phyloP scores from a whole-genome alignment of 768 basidiomycete genomes.

The Pholiota microspora region DNA sequence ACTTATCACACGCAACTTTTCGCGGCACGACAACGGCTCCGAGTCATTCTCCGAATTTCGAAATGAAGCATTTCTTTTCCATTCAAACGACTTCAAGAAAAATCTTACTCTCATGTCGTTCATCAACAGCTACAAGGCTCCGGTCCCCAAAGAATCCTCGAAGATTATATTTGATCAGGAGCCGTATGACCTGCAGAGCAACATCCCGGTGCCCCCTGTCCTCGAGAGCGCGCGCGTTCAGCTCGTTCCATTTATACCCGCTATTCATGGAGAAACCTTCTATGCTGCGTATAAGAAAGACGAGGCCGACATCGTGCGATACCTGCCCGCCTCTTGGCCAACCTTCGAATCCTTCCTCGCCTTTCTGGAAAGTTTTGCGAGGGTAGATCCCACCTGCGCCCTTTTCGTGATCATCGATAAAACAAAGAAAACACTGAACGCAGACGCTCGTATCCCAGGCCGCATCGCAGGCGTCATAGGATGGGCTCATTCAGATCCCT shows the following conservation, averaged over 20 bases:
- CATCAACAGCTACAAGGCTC: slow-evolving; percentile 21
- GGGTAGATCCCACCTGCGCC: slow-evolving; percentile 22
- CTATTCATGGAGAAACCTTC: slow-evolving; percentile 29
- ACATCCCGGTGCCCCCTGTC: slow-evolving; percentile 32
- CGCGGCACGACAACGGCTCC: no score
- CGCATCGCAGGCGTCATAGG: slow-evolving; percentile 52
- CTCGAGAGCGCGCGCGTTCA: slow-evolving; percentile 40
- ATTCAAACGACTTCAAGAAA: no score
- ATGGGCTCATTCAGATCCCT: slow-evolving; percentile 31
- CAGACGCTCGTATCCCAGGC: slow-evolving; percentile 15
- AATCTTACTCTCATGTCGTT: slow-evolving; percentile 13
- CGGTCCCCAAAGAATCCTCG: not conserved
- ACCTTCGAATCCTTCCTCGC: slow-evolving; percentile 27
- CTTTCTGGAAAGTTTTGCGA: slow-evolving; percentile 26
- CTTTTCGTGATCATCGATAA: slow-evolving; percentile 51
- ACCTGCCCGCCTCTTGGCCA: slow-evolving; percentile 37
- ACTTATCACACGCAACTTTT: no score
- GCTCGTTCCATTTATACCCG: slow-evolving; percentile 41
- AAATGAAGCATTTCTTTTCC: no score
- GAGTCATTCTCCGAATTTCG: no score
- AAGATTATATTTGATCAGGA: slow-evolving; percentile 6
- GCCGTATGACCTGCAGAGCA: slow-evolving; percentile 38
- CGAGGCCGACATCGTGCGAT: slow-evolving; percentile 29
- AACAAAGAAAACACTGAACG: slow-evolving; percentile 29
- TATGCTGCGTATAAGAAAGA: slow-evolving; percentile 19